Conservation (phyloP, 257 asterid species). For the Vinca minor region DNA sequence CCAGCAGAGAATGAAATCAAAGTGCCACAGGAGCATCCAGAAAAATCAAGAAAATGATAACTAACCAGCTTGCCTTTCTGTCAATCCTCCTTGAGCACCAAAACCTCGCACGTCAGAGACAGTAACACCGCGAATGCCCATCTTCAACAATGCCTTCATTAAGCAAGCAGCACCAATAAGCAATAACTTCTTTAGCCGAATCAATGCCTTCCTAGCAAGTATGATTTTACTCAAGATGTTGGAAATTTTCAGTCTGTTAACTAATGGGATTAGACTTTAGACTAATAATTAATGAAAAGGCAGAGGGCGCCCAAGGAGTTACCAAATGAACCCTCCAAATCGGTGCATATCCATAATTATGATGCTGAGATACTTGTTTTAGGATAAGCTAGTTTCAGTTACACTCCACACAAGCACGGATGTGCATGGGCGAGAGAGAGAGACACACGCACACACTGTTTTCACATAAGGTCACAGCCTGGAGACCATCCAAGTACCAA, state of each 20-base stretch:
- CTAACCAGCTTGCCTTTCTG: slow-evolving; percentile 92
- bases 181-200: background rate
- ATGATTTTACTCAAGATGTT: background rate
- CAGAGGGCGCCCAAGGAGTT: too few species aligned
- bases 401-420: background rate
- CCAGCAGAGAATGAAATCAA: too few species aligned
- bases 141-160: slow-evolving; percentile 71
- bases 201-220: background rate
- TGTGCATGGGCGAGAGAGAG: background rate
- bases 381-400: background rate
- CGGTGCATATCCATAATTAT: too few species aligned
- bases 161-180: slow-evolving; percentile 17
- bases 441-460: too few species aligned
- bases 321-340: too few species aligned
- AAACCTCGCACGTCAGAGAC: slow-evolving; percentile 93
- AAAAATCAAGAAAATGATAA: slow-evolving; percentile 14
- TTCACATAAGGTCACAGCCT: background rate
- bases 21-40: background rate
- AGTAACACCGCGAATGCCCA: slow-evolving; percentile 94
- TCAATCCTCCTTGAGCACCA: slow-evolving; percentile 91
- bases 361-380: background rate
- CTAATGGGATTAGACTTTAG: background rate
- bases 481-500: background rate
- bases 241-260: background rate
- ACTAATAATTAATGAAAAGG: too few species aligned